Percentiles rank a stretch among this genome's conserved stretches.
phyloP scores from a whole-genome alignment of 1,284 basidiomycete genomes.

The Vanrija humicola region DNA sequence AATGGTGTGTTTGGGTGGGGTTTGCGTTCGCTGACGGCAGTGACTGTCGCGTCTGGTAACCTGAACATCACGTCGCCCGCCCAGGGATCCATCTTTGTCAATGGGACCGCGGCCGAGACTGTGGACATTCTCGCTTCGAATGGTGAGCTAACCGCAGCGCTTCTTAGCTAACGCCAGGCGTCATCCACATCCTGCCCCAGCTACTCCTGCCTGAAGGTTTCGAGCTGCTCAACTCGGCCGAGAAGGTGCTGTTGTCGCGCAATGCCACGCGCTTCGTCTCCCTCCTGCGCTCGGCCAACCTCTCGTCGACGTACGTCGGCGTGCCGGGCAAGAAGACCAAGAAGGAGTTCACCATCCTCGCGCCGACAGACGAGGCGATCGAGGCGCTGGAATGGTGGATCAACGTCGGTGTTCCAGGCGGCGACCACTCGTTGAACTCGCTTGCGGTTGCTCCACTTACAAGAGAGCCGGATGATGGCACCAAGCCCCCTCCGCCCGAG shows the following conservation, averaged over 20 bases:
- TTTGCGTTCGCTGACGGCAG: background rate
- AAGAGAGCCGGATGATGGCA: background rate
- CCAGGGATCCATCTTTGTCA: conserved; percentile 59
- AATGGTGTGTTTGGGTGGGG: conserved; percentile 16
- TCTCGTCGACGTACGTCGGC: conserved; percentile 69
- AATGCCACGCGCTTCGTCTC: conserved; percentile 90
- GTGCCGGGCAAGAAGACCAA: conserved; percentile 42
- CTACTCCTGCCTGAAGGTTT: conserved; percentile 77
- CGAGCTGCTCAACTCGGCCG: conserved; percentile 67
- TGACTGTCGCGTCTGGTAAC: conserved; percentile 55
- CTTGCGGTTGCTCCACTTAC: background rate
- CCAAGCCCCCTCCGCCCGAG: background rate
- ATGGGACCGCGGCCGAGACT: conserved; percentile 60
- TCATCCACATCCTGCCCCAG: conserved; percentile 80
- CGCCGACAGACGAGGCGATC: conserved; percentile 82
- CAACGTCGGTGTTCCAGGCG: background rate
- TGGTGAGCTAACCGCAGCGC: conserved; percentile 42
- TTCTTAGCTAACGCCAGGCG: conserved; percentile 51
- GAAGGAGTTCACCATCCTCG: conserved; percentile 70
- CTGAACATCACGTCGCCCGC: conserved; percentile 60
- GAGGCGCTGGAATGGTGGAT: conserved; percentile 36
- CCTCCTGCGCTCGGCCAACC: conserved; percentile 73
- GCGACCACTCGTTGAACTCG: background rate
- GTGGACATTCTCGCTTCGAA: conserved; percentile 89
- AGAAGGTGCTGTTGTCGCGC: conserved; percentile 70